These are phyloP conservation scores for Emergomyces africanus DNA, from an alignment of 2,329 filamentous ascomycete genomes.

Conservation along the genomic window DNA sequence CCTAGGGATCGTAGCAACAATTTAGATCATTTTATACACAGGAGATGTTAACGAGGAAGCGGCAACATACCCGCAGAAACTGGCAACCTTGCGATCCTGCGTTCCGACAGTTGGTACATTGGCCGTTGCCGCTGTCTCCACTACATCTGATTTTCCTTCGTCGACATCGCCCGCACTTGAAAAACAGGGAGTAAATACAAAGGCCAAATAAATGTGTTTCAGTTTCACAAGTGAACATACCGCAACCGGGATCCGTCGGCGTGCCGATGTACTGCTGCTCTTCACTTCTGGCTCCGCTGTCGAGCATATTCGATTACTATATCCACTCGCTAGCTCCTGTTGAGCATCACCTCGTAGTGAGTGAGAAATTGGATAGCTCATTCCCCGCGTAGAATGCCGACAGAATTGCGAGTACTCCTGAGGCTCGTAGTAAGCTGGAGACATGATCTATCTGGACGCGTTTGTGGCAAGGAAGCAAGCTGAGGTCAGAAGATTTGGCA, in stretches of 20 bases:
- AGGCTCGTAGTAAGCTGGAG: constrained; percentile 13
- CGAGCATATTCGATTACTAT: constrained; percentile 13
- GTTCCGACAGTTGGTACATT: constrained; percentile 70
- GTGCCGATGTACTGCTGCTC: constrained; percentile 23
- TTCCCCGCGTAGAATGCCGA: constrained; percentile 14
- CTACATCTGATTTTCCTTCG: constrained; percentile 93
- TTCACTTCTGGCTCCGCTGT: constrained; percentile 24
- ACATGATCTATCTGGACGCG: constrained; percentile 13
- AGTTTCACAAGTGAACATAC: constrained; percentile 20
- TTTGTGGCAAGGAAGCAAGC: not conserved
- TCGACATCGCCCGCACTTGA: constrained; percentile 67
- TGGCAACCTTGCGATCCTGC: constrained; percentile 55
- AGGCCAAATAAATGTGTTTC: not conserved
- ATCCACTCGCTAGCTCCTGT: constrained; percentile 13
- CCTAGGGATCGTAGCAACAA: constrained; percentile 10
- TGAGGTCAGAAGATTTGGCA: constrained; percentile 2
- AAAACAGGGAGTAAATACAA: not conserved
- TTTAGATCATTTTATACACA: not conserved
- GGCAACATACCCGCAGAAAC: constrained; percentile 57
- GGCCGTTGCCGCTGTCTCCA: constrained; percentile 64
- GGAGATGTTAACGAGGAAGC: not conserved
- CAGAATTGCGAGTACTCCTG: constrained; percentile 16
- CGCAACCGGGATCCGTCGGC: constrained; percentile 42
- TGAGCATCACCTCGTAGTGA: constrained; percentile 15
- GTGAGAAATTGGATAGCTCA: constrained; percentile 15